Percentiles rank a stretch among this genome's conserved stretches.
Evolutionary conservation across 1,139 yeast genomes (phyloP).

Genomic region (Suhomyces panamericanus): DNA sequence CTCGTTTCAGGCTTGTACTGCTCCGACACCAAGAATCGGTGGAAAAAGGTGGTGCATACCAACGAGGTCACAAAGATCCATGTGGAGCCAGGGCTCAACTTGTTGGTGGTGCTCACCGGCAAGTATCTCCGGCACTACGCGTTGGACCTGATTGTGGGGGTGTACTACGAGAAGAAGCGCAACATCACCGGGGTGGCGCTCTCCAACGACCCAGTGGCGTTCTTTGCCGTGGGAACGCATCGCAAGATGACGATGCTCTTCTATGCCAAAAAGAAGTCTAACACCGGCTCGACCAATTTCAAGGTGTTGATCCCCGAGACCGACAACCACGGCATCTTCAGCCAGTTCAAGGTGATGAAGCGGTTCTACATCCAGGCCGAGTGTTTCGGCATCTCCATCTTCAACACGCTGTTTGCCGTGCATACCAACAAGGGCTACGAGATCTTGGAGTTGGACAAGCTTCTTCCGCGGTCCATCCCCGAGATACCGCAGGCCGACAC

Average conservation of each 20-base stretch:
- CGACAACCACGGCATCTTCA: conserved; percentile 51
- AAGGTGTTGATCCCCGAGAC: conserved; percentile 52
- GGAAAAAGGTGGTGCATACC: conserved; percentile 63
- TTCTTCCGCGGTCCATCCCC: conserved; percentile 58
- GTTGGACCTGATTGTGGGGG: conserved; percentile 45
- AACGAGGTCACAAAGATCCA: conserved; percentile 59
- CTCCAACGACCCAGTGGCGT: conserved; percentile 43
- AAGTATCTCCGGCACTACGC: conserved; percentile 62
- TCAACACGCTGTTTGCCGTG: conserved; percentile 63
- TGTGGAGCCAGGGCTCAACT: conserved; percentile 56
- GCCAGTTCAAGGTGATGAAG: conserved; percentile 50
- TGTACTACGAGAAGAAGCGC: conserved; percentile 37
- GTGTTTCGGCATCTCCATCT: conserved; percentile 56
- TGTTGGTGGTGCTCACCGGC: conserved; percentile 60
- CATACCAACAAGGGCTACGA: conserved; percentile 72
- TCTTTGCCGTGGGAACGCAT: conserved; percentile 63
- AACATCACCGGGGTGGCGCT: conserved; percentile 34
- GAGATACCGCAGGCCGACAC: conserved; percentile 33
- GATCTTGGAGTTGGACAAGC: conserved; percentile 60
- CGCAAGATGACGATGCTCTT: conserved; percentile 59
- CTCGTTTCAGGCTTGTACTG: conserved; percentile 45
- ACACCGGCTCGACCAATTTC: conserved; percentile 49
- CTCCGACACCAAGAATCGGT: conserved; percentile 49
- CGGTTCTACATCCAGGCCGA: conserved; percentile 53
- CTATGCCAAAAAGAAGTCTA: conserved; percentile 51